A percentile compares a stretch with the other conserved stretches of the same genome.
Conservation (phyloP, 108 stramenopile species). For the Nannochloropsis gaditana region DNA sequence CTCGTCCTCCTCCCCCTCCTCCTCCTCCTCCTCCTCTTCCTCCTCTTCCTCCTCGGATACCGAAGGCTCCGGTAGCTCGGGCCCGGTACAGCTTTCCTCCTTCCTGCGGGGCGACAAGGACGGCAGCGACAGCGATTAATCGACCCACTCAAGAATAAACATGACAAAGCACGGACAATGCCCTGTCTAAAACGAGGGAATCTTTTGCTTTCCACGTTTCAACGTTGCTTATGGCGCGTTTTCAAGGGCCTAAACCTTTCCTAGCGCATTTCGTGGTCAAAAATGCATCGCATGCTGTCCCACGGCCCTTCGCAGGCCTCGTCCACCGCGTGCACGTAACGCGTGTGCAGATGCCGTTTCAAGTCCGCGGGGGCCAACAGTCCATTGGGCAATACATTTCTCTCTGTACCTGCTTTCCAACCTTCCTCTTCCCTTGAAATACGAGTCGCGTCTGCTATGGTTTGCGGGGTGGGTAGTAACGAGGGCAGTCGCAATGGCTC, state of each 20-base stretch:
- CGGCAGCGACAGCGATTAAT: not conserved
- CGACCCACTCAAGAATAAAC: too few relatives aligned
- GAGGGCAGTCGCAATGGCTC: not conserved
- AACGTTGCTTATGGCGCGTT: too few relatives aligned
- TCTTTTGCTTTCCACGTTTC: too few relatives aligned
- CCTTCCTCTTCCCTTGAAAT: not conserved
- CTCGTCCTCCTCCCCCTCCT: not conserved
- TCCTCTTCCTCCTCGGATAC: not conserved
- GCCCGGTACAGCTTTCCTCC: conserved; percentile 16
- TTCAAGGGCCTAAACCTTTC: not conserved
- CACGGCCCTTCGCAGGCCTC: not conserved
- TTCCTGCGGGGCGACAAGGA: not conserved
- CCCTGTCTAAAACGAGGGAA: too few relatives aligned
- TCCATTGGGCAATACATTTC: not conserved
- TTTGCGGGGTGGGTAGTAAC: not conserved
- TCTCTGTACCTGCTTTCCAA: not conserved
- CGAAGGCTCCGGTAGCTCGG: not conserved
- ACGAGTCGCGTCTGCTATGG: not conserved
- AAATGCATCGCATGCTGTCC: not conserved
- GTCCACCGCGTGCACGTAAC: not conserved
- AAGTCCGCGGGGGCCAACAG: not conserved
- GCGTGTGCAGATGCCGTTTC: not conserved
- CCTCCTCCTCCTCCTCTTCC: not conserved
- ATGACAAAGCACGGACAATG: too few relatives aligned
- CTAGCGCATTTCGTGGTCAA: not conserved